These are phyloP conservation scores for Colletotrichum phormii DNA, from an alignment of 2,329 filamentous ascomycete genomes.

Conservation along the genomic window DNA sequence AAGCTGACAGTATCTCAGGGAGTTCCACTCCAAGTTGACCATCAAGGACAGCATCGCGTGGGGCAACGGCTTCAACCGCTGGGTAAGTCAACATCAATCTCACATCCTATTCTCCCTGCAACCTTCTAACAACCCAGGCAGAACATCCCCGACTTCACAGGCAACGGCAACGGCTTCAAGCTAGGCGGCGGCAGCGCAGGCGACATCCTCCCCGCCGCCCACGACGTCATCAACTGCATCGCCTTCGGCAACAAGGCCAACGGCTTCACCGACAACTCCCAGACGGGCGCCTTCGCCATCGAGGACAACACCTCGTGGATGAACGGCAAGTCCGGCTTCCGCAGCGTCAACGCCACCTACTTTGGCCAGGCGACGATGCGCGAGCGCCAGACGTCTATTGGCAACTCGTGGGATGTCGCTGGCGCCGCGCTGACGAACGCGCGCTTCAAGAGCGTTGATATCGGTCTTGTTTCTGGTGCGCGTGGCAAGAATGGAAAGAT, in stretches of 20 bases:
- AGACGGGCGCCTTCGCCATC: slow-evolving; percentile 22
- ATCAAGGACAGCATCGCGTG: slow-evolving; percentile 57
- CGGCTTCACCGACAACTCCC: slow-evolving; percentile 56
- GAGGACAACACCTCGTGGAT: slow-evolving; percentile 27
- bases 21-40: slow-evolving; percentile 52
- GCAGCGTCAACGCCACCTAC: slow-evolving; percentile 24
- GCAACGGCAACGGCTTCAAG: slow-evolving; percentile 62
- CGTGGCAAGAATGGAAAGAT: slow-evolving; percentile 34
- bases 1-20: slow-evolving; percentile 14
- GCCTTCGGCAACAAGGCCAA: slow-evolving; percentile 56
- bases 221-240: slow-evolving; percentile 57
- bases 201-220: slow-evolving; percentile 51
- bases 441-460: slow-evolving; percentile 31
- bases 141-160: slow-evolving; percentile 43
- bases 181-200: slow-evolving; percentile 52
- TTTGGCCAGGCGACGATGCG: slow-evolving; percentile 25
- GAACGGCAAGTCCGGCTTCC: slow-evolving; percentile 27
- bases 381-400: slow-evolving; percentile 13
- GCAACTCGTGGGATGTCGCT: slow-evolving; percentile 29
- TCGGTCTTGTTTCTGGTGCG: slow-evolving; percentile 15
- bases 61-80: slow-evolving; percentile 59
- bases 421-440: slow-evolving; percentile 8
- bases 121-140: not conserved
- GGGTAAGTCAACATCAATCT: slow-evolving; percentile 40
- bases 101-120: rapidly evolving